Percentiles rank a stretch among this genome's conserved stretches.
These are phyloP conservation scores for Dictyostelium firmibasis DNA, from an alignment of 78 protist species.

Conservation along the genomic window DNA sequence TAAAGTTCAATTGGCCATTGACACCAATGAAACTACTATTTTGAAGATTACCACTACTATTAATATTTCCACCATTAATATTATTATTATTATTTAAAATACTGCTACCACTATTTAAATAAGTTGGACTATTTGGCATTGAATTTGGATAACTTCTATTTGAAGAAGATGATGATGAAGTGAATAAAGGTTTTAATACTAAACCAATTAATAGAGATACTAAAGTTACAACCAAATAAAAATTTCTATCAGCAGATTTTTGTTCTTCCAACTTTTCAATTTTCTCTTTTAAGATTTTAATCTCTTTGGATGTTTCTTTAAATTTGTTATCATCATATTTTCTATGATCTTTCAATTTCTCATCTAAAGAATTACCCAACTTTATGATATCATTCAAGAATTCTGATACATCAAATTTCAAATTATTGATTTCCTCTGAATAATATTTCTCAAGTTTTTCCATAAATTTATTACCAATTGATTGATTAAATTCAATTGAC, in stretches of 20 bases:
- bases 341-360: neutral
- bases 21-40: neutral
- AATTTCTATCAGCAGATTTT: constrained; percentile 8
- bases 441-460: constrained; percentile 30
- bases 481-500: constrained; percentile 61
- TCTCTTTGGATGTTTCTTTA: constrained; percentile 8
- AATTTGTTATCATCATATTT: neutral
- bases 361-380: constrained; percentile 21
- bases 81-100: neutral
- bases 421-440: neutral
- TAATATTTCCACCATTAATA: neutral
- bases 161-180: neutral
- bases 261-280: too few relatives aligned
- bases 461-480: constrained; percentile 40
- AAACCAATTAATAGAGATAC: neutral
- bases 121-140: neutral
- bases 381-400: neutral
- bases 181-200: neutral
- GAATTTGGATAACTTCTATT: neutral
- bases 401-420: neutral
- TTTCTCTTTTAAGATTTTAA: neutral
- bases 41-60: neutral
- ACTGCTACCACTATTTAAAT: neutral
- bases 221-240: neutral
- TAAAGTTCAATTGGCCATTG: neutral